Base-by-base conservation (phyloP, 345 rosid species). In the Adansonia digitata region DNA sequence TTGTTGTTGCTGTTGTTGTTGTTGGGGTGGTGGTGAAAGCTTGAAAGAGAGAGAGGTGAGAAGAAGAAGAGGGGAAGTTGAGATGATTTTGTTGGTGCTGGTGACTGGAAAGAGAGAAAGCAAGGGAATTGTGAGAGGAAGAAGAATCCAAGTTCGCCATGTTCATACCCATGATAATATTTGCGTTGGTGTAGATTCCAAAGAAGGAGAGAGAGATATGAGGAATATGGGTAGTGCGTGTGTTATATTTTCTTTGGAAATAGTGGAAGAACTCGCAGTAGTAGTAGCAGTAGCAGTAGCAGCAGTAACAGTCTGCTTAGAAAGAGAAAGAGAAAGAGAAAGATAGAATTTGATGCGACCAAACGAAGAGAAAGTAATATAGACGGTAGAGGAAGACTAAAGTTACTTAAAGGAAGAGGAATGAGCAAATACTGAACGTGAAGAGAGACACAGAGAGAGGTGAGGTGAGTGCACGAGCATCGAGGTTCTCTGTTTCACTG, bases 91-190 rank as follows among this genome's bases (percentile, higher is more conserved):
- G 75, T 67, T 69, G 77, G 45, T 31, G 42, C 64, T 70, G 71
- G 69, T 57, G 77, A 75, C 81, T 83, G 73, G 92, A 86, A 77
- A 90, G 92, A 59, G 91, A 86, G 78, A 87, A 85, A 31, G 85
- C 82, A 22, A 86, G 86, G 85, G 89, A 85, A 76, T 83, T 83
- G 48, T 76, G 81, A 27, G 78, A 77, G 43, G 87, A 48, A 39
- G 85, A 70, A 65, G 86, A 78, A 76, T 89, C 84, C 86, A 79
- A 84, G 70, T 70, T 78, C n/a, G 57, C 67, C 27, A 71, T 74
- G 79, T 72, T 82, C 74, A 63, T 80, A 76, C 73, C 83, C 73
- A 67, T 46, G 29, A 48, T 27, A 66, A 12, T 59, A 14, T 42
- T 65, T 56, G 15, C 17, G 14, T 43, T 53, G 68, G 48, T 71